phyloP scores from a whole-genome alignment of 352 stramenopile genomes.

The Globisporangium cederbergense region DNA sequence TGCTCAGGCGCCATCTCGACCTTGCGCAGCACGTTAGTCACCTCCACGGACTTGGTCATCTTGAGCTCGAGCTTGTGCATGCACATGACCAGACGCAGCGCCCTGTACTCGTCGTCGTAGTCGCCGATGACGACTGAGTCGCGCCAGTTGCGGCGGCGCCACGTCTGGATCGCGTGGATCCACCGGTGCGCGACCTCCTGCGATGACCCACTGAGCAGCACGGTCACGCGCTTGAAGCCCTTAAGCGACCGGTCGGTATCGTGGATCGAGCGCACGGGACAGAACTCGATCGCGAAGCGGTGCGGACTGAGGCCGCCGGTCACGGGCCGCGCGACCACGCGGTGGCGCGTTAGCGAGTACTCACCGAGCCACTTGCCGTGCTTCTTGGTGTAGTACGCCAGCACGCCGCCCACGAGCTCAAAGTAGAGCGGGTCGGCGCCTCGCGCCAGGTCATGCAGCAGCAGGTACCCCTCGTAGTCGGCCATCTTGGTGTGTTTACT shows the following conservation, averaged over 20 bases:
- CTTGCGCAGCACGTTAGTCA: conserved; percentile 47
- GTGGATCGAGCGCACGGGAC: conserved; percentile 70
- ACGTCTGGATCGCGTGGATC: conserved; percentile 68
- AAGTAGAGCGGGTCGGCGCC: conserved; percentile 68
- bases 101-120: conserved; percentile 60
- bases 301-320: conserved; percentile 44
- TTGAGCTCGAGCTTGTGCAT: conserved; percentile 64
- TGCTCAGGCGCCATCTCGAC: conserved; percentile 35
- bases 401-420: conserved; percentile 60
- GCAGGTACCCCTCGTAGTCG: conserved; percentile 77
- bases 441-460: conserved; percentile 51
- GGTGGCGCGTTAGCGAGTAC: conserved; percentile 71
- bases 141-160: conserved; percentile 75
- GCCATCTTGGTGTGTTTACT: conserved; percentile 35
- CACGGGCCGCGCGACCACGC: conserved; percentile 46
- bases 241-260: conserved; percentile 70
- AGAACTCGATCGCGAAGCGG: conserved; percentile 68
- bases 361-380: conserved; percentile 66
- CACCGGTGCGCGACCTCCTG: conserved; percentile 46
- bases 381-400: conserved; percentile 76
- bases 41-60: conserved; percentile 38
- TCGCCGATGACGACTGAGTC: conserved; percentile 59
- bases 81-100: conserved; percentile 65
- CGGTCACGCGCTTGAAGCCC: conserved; percentile 46
- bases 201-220: conserved; percentile 60